Conservation (phyloP, 306 rosid genomes). For the Sicyos edulis region DNA sequence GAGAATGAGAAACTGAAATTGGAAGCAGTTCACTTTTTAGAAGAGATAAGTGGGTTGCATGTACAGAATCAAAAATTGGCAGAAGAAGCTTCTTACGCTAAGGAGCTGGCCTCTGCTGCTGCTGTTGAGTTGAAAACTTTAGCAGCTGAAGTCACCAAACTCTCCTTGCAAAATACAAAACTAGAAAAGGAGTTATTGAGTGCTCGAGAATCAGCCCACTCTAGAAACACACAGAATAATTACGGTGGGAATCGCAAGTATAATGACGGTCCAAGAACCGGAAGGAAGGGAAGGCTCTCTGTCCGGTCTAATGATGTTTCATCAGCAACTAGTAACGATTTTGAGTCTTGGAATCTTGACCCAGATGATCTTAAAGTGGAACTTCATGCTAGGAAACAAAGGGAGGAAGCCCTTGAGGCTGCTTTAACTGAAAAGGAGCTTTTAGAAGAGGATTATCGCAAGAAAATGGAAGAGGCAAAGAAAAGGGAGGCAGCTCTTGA, state of each 20-base stretch:
- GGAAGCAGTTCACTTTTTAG: slow-evolving; percentile 74
- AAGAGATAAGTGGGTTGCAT: slow-evolving; percentile 84
- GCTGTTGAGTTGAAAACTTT: slow-evolving; percentile 95
- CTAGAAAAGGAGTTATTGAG: slow-evolving; percentile 75
- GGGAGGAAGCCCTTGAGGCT: slow-evolving; percentile 86
- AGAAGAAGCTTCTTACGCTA: slow-evolving; percentile 97
- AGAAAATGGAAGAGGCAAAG: slow-evolving; percentile 79
- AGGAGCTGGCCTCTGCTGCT: slow-evolving; percentile 97
- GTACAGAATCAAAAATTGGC: slow-evolving; percentile 95
- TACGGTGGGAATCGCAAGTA: slow-evolving; percentile 67
- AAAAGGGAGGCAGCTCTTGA: slow-evolving; percentile 91
- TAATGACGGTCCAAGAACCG: slow-evolving; percentile 52
- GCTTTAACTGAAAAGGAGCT: slow-evolving; percentile 88
- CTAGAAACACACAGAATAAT: slow-evolving; percentile 47
- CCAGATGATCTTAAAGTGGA: slow-evolving; percentile 75
- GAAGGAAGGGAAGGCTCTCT: slow-evolving; percentile 74
- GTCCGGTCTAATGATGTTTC: slow-evolving; percentile 56
- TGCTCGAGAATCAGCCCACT: slow-evolving; percentile 63
- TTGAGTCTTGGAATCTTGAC: slow-evolving; percentile 80
- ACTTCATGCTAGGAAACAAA: slow-evolving; percentile 85
- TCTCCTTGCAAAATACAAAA: slow-evolving; percentile 75
- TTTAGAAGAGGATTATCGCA: slow-evolving; percentile 73
- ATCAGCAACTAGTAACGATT: slow-evolving; percentile 48
- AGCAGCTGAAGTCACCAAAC: slow-evolving; percentile 94
- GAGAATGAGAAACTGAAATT: slow-evolving; percentile 85